phyloP scores from a whole-genome alignment of 371 early-diverging fungal genomes.

The Mortierella sp. region DNA sequence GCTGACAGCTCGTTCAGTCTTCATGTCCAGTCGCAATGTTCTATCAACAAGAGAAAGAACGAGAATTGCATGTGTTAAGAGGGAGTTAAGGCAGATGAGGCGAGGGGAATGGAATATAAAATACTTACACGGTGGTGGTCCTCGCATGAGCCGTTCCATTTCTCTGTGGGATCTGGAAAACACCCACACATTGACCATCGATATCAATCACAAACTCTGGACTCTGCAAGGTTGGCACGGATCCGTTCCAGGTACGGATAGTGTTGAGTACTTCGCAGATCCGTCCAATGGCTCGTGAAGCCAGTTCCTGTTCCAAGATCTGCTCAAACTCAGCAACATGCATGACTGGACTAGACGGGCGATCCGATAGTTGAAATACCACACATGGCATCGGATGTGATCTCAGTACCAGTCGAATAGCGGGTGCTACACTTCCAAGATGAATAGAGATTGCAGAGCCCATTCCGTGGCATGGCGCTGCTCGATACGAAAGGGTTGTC shows the following conservation, averaged over 20 bases:
- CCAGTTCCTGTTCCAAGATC: conserved; percentile 35
- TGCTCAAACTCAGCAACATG: conserved; percentile 47
- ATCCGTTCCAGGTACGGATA: conserved; percentile 25
- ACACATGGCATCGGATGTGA: conserved; percentile 49
- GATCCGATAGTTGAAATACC: conserved; percentile 35
- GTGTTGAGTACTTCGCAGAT: conserved; percentile 44
- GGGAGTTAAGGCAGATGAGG: neutral
- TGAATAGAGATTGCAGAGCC: conserved; percentile 39
- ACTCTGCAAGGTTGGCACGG: conserved; percentile 16
- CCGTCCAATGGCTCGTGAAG: conserved; percentile 28
- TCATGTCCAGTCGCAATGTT: conserved; percentile 23
- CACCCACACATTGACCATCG: conserved; percentile 45
- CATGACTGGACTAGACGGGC: conserved; percentile 41
- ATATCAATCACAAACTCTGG: conserved; percentile 48
- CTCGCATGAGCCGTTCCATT: neutral
- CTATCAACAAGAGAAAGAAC: conserved; percentile 1
- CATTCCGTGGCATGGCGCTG: conserved; percentile 24
- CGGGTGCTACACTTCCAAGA: conserved; percentile 23
- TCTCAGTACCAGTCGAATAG: conserved; percentile 39
- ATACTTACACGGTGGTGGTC: conserved; percentile 20
- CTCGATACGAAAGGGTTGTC: neutral
- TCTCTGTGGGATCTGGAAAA: conserved; percentile 26
- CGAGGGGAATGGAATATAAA: neutral
- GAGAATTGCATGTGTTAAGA: neutral
- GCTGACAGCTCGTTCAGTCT: conserved; percentile 18